Conservation (phyloP, 192 early-diverging fungal genomes). For the Glomus cerebriforme region DNA sequence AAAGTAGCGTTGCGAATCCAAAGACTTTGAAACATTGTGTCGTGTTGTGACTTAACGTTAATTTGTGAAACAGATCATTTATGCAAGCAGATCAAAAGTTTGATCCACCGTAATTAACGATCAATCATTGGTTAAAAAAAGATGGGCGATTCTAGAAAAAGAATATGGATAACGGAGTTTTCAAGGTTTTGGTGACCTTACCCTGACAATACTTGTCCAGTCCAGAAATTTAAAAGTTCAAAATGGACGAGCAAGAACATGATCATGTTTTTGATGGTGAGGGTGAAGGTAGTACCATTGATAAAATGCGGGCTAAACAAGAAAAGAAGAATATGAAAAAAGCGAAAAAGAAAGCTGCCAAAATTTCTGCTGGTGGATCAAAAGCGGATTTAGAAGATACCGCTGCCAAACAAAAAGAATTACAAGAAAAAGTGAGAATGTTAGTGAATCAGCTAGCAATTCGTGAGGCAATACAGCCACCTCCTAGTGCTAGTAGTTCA, state of each 20-base stretch:
- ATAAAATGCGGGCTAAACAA: slow-evolving; percentile 25
- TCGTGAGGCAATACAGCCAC: slow-evolving; percentile 10
- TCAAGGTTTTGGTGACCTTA: background rate
- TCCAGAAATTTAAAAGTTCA: background rate
- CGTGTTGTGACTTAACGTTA: too few relatives aligned
- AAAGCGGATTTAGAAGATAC: background rate
- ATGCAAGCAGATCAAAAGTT: background rate
- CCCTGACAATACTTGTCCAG: background rate
- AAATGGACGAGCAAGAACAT: slow-evolving; percentile 1
- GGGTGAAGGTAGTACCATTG: background rate
- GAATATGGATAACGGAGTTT: background rate
- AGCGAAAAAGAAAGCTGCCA: slow-evolving; percentile 28
- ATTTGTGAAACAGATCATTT: background rate
- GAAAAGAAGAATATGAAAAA: slow-evolving; percentile 25
- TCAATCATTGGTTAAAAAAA: background rate
- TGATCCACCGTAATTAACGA: too few relatives aligned
- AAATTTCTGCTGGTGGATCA: background rate
- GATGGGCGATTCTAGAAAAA: background rate
- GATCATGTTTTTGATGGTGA: background rate
- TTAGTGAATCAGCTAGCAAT: slow-evolving; percentile 24
- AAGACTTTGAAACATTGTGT: too few relatives aligned
- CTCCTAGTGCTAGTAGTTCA: background rate
- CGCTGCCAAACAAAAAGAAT: slow-evolving; percentile 1
- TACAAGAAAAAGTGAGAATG: slow-evolving; percentile 28
- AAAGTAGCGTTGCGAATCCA: too few relatives aligned